These are phyloP conservation scores for Yamadazyma paraphyllophila DNA, from an alignment of 805 yeast species.

Conservation along the genomic window DNA sequence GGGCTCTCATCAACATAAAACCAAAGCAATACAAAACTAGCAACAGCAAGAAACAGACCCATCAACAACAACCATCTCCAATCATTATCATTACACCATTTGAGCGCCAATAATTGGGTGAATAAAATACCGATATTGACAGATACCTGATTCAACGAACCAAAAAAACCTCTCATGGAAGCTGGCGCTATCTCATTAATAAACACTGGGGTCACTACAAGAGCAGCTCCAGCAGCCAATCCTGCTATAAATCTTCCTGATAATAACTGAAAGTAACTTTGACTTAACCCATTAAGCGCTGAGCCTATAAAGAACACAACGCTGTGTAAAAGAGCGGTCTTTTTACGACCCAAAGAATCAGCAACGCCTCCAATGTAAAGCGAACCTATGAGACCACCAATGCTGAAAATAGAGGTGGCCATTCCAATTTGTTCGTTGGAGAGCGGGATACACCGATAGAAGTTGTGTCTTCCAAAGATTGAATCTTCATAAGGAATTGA, in stretches of 20 bases:
- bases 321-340: constrained; percentile 51
- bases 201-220: constrained; percentile 81
- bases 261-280: constrained; percentile 42
- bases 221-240: constrained; percentile 79
- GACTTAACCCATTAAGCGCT: constrained; percentile 51
- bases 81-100: constrained; percentile 57
- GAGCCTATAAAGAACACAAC: constrained; percentile 61
- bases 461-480: constrained; percentile 41
- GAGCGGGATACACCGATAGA: constrained; percentile 56
- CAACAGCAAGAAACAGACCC: constrained; percentile 54
- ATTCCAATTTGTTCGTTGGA: constrained; percentile 60
- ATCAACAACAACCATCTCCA: constrained; percentile 75
- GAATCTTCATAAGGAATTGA: constrained; percentile 30
- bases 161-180: constrained; percentile 68
- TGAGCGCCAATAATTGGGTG: constrained; percentile 73
- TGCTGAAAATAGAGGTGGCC: constrained; percentile 72
- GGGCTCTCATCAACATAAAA: constrained; percentile 71
- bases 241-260: constrained; percentile 80
- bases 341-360: constrained; percentile 62
- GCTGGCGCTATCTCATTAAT: constrained; percentile 79
- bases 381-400: constrained; percentile 83
- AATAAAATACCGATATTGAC: constrained; percentile 81
- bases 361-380: constrained; percentile 64
- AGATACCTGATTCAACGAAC: constrained; percentile 85
- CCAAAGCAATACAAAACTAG: constrained; percentile 42